Conservation (phyloP, 805 yeast genomes). For the Candida ascalaphidarum region DNA sequence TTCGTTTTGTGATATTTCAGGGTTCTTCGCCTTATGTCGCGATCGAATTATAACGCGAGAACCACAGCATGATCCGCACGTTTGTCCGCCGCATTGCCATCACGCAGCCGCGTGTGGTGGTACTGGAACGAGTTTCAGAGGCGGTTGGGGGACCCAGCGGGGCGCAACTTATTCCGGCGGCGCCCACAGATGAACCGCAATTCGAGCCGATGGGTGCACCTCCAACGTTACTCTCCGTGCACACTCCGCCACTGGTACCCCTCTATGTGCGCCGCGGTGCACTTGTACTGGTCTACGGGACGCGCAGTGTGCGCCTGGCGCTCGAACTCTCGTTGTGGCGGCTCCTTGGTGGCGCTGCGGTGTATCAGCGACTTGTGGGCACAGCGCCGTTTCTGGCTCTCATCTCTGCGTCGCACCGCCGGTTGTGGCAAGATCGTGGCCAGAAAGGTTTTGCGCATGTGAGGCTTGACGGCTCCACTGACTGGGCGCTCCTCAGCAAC, state of each 20-base stretch:
- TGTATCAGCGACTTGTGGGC: constrained; percentile 40
- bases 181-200: too few species aligned
- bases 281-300: constrained; percentile 38
- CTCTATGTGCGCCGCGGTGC: constrained; percentile 40
- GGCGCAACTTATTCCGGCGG: too few species aligned
- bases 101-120: too few species aligned
- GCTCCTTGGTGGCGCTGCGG: constrained; percentile 33
- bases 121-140: too few species aligned
- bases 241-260: constrained; percentile 54
- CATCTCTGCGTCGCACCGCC: constrained; percentile 39
- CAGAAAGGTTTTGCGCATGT: constrained; percentile 36
- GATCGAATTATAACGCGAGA: too few species aligned
- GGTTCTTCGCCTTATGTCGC: too few species aligned
- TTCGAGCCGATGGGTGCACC: constrained; percentile 48
- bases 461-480: constrained; percentile 47
- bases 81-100: too few species aligned
- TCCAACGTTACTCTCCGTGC: constrained; percentile 39
- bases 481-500: constrained; percentile 51
- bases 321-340: constrained; percentile 32
- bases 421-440: constrained; percentile 10
- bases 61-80: too few species aligned
- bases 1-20: too few species aligned
- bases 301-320: constrained; percentile 18
- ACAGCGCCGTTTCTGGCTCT: constrained; percentile 37
- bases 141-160: too few species aligned